Evolutionary conservation across 1,139 yeast species (phyloP), one percentile per base, ranked within the genome.

Genomic region (Suhomyces maxii): DNA sequence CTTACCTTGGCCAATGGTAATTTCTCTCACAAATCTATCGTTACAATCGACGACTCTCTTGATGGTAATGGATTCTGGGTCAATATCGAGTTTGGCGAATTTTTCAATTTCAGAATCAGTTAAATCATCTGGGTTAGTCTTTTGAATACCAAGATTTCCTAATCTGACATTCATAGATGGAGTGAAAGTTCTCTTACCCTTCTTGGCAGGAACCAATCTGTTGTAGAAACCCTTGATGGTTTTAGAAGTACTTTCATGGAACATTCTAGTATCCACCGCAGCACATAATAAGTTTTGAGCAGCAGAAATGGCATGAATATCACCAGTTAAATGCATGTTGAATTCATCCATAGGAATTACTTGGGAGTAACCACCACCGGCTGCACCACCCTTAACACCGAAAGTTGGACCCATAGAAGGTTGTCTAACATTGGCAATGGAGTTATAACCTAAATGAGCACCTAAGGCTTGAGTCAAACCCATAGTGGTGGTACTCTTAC

Each of bases 391-490:
- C 73, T 91, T 93, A 64, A 93, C 90, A 71, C 99, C 99, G 62
- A 93, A 93, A 18, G 99, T 93, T 50, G 99, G 99, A 44, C 99
- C 99, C 97, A 93, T 91, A 13, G 96, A 87, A 37, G 99, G 99
- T 69, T 93, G 99, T 72, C 99, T 86, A 49, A 93, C 97, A 64
- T 89, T 91, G 53, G 99, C 99, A 64, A 93, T 86, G 18, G 91
- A 91, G 50, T 86, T 83, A 68, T 88, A 86, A 53, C 86, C 82
- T 61, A 91, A 77, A 60, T 89, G 96, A 38, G 97, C 97, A 56
- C 97, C 96, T 52, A 93, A 76, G 14, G 98, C 97, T 71, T 93
- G 98, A 12, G 95, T 96, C 52, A 93, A 78, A 55, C 99, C 99
- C 61, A 93, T 90, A 31, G 98, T 91, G 41, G 98, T 93, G 52